phyloP scores from a whole-genome alignment of 1,139 yeast species.

The Lodderomyces orthopsilosis region DNA sequence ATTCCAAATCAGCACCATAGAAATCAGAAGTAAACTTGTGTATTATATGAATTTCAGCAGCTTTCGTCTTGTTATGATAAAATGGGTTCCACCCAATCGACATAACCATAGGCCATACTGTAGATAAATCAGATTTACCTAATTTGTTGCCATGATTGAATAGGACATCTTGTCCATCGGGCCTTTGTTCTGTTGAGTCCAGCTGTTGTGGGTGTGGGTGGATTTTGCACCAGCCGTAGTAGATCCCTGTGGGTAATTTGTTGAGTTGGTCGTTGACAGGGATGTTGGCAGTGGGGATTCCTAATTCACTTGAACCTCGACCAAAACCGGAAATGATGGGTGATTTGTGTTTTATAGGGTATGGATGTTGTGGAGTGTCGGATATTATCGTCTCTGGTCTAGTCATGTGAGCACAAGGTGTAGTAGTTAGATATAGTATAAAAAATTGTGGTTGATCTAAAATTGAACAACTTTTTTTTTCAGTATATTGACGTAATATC shows the following conservation, averaged over 20 bases:
- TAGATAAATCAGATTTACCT: slow-evolving; percentile 31
- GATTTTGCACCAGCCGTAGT: slow-evolving; percentile 76
- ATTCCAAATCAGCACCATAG: slow-evolving; percentile 76
- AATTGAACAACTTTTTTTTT: not conserved
- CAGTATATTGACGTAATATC: not conserved
- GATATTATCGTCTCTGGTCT: slow-evolving; percentile 42
- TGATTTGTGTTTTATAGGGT: slow-evolving; percentile 58
- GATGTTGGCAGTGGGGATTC: slow-evolving; percentile 93
- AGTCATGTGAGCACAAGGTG: no score
- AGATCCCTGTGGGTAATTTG: slow-evolving; percentile 74
- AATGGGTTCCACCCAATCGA: slow-evolving; percentile 97
- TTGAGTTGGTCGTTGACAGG: slow-evolving; percentile 51
- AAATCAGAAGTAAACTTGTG: slow-evolving; percentile 70
- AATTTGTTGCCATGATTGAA: slow-evolving; percentile 64
- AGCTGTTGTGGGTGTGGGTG: slow-evolving; percentile 16
- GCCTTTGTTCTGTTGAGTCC: slow-evolving; percentile 17
- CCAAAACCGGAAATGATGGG: slow-evolving; percentile 86
- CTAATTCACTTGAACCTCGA: slow-evolving; percentile 88
- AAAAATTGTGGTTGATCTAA: not conserved
- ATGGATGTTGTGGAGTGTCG: slow-evolving; percentile 53
- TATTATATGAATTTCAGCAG: slow-evolving; percentile 85
- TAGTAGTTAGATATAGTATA: no score
- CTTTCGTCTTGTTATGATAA: slow-evolving; percentile 71
- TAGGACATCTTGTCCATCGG: slow-evolving; percentile 45
- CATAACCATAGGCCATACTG: slow-evolving; percentile 82